Base-by-base conservation (phyloP, 2,329 filamentous ascomycete species). In the Helotiales sp. region DNA sequence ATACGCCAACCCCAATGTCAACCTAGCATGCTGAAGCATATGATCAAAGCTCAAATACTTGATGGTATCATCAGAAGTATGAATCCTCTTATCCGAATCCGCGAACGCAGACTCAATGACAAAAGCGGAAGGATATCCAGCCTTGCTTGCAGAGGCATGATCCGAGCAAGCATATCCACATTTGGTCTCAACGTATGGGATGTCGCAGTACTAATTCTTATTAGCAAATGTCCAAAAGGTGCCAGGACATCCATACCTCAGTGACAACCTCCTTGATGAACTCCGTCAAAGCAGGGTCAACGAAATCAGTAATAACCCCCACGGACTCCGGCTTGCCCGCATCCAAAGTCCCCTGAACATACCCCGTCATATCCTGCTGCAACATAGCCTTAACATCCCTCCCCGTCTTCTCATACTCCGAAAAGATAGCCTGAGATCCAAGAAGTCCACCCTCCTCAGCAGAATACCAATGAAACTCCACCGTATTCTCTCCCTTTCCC, bases 301-400 rank as follows among this genome's bases (percentile, higher is more conserved):
- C 93, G 67, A 82, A 97, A 74, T 98, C 93, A 4, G 90, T 92
- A 69, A 98, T 96, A 52, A 98, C 90, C 42, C 93, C 93, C 2
- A 98, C 90, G 46, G 86, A 88, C 79, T 97, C 93, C 5, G 86
- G 82, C 73, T 90, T 81, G 58, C 92, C 92, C 2, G 90, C 88
- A 64, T 95, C 89, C 19, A 95, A 76, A 0, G 92, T 96, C 68
- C 87, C 87, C 72, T 93, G 85, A 5, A 92, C 83, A 72, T 89
- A 97, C 17, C 93, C 93, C 1, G 91, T 96, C 93, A 98, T 98
- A 74, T 98, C 93, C 75, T 98, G 93, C 77, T 98, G 93, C 54
- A 98, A 83, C 95, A 98, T 98, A 31, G 93, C 93, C 77, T 93
- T 96, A 73, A 98, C 82, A 64, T 93, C 86, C 25, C 87, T 83